These are phyloP conservation scores for Jamesozyma hellenica DNA, from an alignment of 805 yeast species.

Conservation along the genomic window DNA sequence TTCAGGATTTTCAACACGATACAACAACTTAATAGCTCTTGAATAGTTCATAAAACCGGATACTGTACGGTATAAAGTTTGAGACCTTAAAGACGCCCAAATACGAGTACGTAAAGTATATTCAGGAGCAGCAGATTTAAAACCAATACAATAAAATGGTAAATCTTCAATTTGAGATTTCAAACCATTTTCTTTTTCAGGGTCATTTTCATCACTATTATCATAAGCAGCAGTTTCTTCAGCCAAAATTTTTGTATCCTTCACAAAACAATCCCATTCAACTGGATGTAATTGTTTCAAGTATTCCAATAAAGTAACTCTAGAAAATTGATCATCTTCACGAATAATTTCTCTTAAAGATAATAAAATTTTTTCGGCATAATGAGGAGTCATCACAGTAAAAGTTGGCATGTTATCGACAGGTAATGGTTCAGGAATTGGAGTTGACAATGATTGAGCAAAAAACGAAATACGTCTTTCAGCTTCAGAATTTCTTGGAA, in stretches of 20 bases:
- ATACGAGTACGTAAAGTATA: conserved; percentile 92
- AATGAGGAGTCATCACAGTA: conserved; percentile 93
- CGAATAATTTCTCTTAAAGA: conserved; percentile 93
- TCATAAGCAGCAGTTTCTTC: conserved; percentile 82
- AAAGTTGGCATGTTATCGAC: conserved; percentile 99
- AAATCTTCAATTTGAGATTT: conserved; percentile 82
- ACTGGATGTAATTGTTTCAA: conserved; percentile 90
- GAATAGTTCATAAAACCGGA: conserved; percentile 98
- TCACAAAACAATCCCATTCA: conserved; percentile 96
- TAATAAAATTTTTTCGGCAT: conserved; percentile 84
- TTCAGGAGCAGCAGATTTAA: conserved; percentile 95
- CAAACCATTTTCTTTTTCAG: conserved; percentile 55
- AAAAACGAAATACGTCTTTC: conserved; percentile 99
- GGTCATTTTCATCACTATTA: conserved; percentile 32
- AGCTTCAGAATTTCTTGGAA: conserved; percentile 95
- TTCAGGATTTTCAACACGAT: conserved; percentile 91
- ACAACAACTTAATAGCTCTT: conserved; percentile 85
- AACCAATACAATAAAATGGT: conserved; percentile 93
- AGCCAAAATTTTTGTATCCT: conserved; percentile 89
- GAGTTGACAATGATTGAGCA: conserved; percentile 97
- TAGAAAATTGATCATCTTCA: conserved; percentile 93
- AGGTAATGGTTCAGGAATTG: conserved; percentile 97
- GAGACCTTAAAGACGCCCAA: conserved; percentile 97
- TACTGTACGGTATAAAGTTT: conserved; percentile 91
- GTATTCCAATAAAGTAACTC: conserved; percentile 88